Percentiles rank a stretch among this genome's conserved stretches.
Conservation (phyloP, 2,329 filamentous ascomycete species). For the Endoconidiophora polonica region DNA sequence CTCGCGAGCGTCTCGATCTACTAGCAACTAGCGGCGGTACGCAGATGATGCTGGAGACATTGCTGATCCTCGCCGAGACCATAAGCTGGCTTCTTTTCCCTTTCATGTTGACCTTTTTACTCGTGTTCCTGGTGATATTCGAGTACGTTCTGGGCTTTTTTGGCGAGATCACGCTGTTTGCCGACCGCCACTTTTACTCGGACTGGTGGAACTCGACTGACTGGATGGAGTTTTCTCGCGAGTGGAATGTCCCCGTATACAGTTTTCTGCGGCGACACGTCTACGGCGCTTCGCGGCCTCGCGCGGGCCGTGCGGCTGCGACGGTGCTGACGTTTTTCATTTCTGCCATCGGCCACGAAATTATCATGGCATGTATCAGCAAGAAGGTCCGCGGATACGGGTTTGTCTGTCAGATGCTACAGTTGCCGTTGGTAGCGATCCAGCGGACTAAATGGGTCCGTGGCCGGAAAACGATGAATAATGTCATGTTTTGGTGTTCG, state of each 20-base stretch:
- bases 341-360: constrained; percentile 75
- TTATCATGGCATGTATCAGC: constrained; percentile 95
- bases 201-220: constrained; percentile 66
- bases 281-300: constrained; percentile 64
- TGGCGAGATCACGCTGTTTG: constrained; percentile 85
- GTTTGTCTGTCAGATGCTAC: constrained; percentile 88
- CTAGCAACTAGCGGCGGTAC: background rate
- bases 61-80: constrained; percentile 71
- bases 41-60: constrained; percentile 36
- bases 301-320: constrained; percentile 59
- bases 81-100: constrained; percentile 87
- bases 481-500: constrained; percentile 77
- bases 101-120: constrained; percentile 88
- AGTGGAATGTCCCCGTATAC: constrained; percentile 98
- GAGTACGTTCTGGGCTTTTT: constrained; percentile 92
- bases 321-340: constrained; percentile 87
- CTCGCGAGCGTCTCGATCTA: constrained; percentile 31
- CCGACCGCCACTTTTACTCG: constrained; percentile 81
- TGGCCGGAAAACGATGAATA: constrained; percentile 64
- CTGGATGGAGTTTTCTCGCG: constrained; percentile 88
- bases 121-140: constrained; percentile 96
- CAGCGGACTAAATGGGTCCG: constrained; percentile 67
- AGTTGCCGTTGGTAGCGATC: constrained; percentile 85
- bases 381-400: constrained; percentile 93
- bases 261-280: constrained; percentile 90